A percentile compares a stretch with the other conserved stretches of the same genome.
Conservation (phyloP, 1,284 basidiomycete genomes). For the Salmacisia buchloeana region DNA sequence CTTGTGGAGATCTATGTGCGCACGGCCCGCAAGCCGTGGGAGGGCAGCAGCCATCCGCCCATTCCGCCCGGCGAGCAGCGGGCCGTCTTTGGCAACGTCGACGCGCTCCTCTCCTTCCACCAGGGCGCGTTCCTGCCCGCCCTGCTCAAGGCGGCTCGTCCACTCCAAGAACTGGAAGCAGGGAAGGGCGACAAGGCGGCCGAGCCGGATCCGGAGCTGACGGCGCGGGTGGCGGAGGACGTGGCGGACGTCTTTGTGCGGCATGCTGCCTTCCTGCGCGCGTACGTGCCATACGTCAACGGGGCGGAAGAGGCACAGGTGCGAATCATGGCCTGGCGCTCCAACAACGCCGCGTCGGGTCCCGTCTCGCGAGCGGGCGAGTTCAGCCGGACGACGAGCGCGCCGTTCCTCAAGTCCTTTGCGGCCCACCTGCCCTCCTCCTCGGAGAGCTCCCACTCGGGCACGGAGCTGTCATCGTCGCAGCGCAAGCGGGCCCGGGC, state of each 20-base stretch:
- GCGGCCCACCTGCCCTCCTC: conserved; percentile 41
- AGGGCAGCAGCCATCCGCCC: conserved; percentile 61
- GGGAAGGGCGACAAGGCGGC: conserved; percentile 52
- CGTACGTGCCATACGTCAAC: conserved; percentile 49
- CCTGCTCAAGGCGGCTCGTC: conserved; percentile 62
- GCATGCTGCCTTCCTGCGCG: conserved; percentile 46
- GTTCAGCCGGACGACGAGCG: too few relatives aligned
- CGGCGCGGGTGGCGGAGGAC: conserved; percentile 68
- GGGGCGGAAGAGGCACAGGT: conserved; percentile 38
- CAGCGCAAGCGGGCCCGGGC: conserved; percentile 36
- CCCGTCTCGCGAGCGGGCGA: too few relatives aligned
- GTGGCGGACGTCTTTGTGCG: conserved; percentile 75
- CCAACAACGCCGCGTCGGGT: too few relatives aligned
- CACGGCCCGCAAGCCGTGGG: conserved; percentile 67
- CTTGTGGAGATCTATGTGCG: conserved; percentile 91
- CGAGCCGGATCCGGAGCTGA: conserved; percentile 69
- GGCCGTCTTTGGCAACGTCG: conserved; percentile 85
- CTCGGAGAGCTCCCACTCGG: not conserved
- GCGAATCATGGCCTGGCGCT: conserved; percentile 13
- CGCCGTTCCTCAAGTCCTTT: not conserved
- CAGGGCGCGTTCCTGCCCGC: conserved; percentile 84
- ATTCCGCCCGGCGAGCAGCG: conserved; percentile 81
- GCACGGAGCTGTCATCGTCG: conserved; percentile 15
- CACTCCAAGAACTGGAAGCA: conserved; percentile 17
- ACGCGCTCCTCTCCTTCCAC: conserved; percentile 86